Base-by-base conservation (phyloP, 2,329 filamentous ascomycete genomes). In the Hymenoscyphus fraxineus region DNA sequence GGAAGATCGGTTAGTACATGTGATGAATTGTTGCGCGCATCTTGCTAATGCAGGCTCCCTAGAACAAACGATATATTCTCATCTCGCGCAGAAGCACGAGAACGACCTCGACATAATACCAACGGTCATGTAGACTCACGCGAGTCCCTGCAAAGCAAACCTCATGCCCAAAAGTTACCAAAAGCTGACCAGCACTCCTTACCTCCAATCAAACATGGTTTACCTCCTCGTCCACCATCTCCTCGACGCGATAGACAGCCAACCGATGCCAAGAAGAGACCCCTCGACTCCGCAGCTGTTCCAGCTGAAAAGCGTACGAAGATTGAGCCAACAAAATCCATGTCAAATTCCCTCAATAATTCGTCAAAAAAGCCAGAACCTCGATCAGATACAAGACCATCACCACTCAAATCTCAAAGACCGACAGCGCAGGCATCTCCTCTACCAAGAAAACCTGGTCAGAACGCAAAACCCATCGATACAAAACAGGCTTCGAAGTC, bases 291-390 rank as follows among this genome's bases (percentile, higher is more conserved):
- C 56, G 66, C 64, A 56, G 31, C 63, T 39, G 63, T 63, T 51
- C 71, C 69, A 51, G 59, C 70, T 27, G 72, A 74, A 51, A 75
- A 74, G 64, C 67, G 73, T 27, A 62, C 69, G 6, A 75, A 71
- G 66, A 67, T 71, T 51, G 72, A 73, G 51, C 64, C 60, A 35
- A 31, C 58, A 2, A 66, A 56, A 61, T 61, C 66, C 7, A 61
- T 64, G 7, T 66, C 65, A n/a, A 60, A 58, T 16, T 60, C 67
- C n/a, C 67, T 67, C 41, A 64, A 63, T 22, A 38, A 63, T 22
- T 56, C 63, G 13, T 54, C 59, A 56, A 66, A 65, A 15, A 72
- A 70, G 44, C 61, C 66, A 51, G 69, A 71, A 27, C 31, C 56
- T 16, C 39, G 64, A 16, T 59, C 61, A 39, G 66, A 69, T 39